Conservation (phyloP, 2,329 filamentous ascomycete species). For the Capronia americana region DNA sequence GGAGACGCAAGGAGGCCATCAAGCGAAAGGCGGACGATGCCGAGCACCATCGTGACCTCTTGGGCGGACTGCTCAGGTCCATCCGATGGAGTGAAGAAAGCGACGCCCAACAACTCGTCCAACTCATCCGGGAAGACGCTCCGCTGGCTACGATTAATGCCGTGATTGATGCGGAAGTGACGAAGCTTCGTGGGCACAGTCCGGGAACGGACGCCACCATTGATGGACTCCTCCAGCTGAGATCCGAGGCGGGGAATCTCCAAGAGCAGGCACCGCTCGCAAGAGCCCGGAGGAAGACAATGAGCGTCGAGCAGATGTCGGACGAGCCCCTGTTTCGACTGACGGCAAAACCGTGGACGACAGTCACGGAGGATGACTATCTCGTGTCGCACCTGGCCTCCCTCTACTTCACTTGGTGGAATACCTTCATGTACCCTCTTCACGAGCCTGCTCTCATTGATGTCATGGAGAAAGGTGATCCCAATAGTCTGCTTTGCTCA, state of each 20-base stretch:
- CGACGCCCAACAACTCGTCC: slow-evolving; percentile 10
- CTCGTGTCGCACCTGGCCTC: slow-evolving; percentile 46
- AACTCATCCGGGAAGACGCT: slow-evolving; percentile 12
- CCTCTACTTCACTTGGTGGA: slow-evolving; percentile 46
- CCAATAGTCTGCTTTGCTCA: slow-evolving; percentile 40
- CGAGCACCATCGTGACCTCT: slow-evolving; percentile 12
- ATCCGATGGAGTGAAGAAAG: slow-evolving; percentile 15
- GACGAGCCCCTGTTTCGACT: slow-evolving; percentile 15
- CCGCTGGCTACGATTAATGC: slow-evolving; percentile 4
- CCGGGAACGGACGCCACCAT: slow-evolving; percentile 9
- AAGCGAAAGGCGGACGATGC: slow-evolving; percentile 16
- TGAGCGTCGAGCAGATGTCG: slow-evolving; percentile 18
- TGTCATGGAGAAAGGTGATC: slow-evolving; percentile 45
- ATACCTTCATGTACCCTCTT: slow-evolving; percentile 43
- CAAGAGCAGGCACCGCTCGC: background rate
- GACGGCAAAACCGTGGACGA: slow-evolving; percentile 42
- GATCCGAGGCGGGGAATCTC: slow-evolving; percentile 9
- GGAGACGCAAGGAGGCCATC: slow-evolving; percentile 16
- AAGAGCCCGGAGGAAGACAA: slow-evolving; percentile 6
- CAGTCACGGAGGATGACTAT: slow-evolving; percentile 44
- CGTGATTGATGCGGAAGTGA: slow-evolving; percentile 10
- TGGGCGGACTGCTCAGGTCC: slow-evolving; percentile 11
- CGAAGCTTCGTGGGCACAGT: slow-evolving; percentile 11
- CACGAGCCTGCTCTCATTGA: slow-evolving; percentile 45
- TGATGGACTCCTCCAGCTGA: slow-evolving; percentile 10